Conservation (phyloP, 169 alveolate genomes). For the Cystoisospora suis region DNA sequence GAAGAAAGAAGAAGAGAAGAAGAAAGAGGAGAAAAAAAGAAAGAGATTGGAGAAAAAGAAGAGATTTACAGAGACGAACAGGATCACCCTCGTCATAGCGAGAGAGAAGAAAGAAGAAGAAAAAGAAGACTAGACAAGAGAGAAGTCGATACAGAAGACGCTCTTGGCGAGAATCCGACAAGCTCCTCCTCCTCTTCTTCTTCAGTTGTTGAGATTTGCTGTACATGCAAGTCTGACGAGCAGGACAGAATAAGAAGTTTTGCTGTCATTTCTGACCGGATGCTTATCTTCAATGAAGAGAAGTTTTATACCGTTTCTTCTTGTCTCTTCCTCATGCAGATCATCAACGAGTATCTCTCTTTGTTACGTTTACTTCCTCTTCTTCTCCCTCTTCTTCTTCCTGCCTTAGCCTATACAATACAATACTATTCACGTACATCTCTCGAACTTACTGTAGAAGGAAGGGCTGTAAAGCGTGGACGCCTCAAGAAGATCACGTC, state of each 20-base stretch:
- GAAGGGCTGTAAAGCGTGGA: constrained; percentile 42
- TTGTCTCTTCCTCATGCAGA: neutral
- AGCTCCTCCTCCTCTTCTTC: too few species aligned
- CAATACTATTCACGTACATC: constrained; percentile 37
- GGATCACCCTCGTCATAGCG: neutral
- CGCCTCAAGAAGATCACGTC: constrained; percentile 25
- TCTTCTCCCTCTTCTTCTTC: constrained; percentile 4
- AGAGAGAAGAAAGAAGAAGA: too few species aligned
- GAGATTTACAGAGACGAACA: neutral
- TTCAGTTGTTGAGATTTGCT: too few species aligned
- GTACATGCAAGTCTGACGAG: too few species aligned
- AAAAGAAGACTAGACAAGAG: too few species aligned
- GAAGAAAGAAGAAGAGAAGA: neutral
- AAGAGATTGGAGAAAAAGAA: neutral
- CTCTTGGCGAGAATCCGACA: too few species aligned
- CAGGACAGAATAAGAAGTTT: too few species aligned
- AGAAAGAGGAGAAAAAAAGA: neutral
- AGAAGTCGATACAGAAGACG: too few species aligned
- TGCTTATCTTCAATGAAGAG: neutral
- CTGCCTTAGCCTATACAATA: constrained; percentile 4
- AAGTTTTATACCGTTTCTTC: neutral
- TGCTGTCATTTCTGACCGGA: neutral
- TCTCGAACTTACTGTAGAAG: constrained; percentile 38
- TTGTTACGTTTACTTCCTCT: constrained; percentile 5
- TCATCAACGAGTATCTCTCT: constrained; percentile 17